A percentile compares a stretch with the other conserved stretches of the same genome.
phyloP scores from a whole-genome alignment of 2,329 filamentous ascomycete species.

The Arthrobotrys megalospora region DNA sequence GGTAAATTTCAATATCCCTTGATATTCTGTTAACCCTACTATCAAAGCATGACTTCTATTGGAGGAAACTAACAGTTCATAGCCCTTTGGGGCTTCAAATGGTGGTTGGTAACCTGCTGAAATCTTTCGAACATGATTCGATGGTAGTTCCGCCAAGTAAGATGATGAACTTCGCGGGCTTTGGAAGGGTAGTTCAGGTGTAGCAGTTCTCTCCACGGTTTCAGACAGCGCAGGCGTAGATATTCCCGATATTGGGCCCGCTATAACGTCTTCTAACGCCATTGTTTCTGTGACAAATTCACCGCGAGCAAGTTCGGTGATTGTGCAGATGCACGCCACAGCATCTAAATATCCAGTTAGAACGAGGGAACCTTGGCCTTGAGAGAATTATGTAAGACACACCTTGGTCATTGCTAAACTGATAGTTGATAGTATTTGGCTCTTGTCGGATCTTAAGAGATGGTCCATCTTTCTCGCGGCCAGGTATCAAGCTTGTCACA shows the following conservation, averaged over 20 bases:
- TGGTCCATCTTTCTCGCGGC: conserved; percentile 50
- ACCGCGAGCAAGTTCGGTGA: conserved; percentile 47
- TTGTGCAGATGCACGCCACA: conserved; percentile 55
- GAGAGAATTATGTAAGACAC: background rate
- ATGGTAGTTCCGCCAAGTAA: conserved; percentile 35
- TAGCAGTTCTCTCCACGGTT: conserved; percentile 15
- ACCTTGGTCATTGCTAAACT: conserved; percentile 55
- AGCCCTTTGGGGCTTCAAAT: conserved; percentile 39
- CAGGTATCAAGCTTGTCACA: conserved; percentile 34
- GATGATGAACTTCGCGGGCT: conserved; percentile 43
- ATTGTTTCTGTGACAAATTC: conserved; percentile 57
- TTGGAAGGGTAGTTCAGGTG: conserved; percentile 14
- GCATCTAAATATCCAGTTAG: conserved; percentile 32
- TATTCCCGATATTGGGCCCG: conserved; percentile 24
- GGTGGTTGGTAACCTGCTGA: conserved; percentile 27
- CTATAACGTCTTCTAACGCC: conserved; percentile 48
- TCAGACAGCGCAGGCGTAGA: conserved; percentile 34
- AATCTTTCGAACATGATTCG: conserved; percentile 53
- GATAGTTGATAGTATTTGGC: conserved; percentile 53
- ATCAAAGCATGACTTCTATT: background rate
- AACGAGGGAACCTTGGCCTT: background rate
- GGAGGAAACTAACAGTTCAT: conserved; percentile 42
- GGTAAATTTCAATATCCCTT: conserved; percentile 52
- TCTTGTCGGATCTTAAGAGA: conserved; percentile 53
- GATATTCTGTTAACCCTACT: background rate